Conservation (phyloP, 441 rosid genomes). For the Pelargonium australe region DNA sequence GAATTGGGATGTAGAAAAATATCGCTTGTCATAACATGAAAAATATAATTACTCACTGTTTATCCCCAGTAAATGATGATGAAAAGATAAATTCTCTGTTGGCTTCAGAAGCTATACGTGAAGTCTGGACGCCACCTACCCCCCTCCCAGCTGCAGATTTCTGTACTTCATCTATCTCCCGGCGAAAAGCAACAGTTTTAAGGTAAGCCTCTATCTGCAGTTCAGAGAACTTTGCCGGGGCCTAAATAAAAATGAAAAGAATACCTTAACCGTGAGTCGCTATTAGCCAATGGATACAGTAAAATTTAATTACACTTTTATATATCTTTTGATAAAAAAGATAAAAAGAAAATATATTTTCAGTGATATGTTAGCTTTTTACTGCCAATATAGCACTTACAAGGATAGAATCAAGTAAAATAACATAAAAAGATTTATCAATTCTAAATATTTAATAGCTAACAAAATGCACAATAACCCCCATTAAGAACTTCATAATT, state of each 20-base stretch:
- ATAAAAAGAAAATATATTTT: not conserved
- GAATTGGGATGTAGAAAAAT: not conserved
- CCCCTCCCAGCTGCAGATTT: conserved; percentile 81
- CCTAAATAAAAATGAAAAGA: conserved; percentile 39
- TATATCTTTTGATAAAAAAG: not conserved
- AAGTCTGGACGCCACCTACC: conserved; percentile 80
- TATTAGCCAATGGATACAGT: not conserved
- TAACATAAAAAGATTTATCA: not conserved
- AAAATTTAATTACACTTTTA: not conserved
- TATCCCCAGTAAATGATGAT: conserved; percentile 79
- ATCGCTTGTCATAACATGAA: conserved; percentile 6
- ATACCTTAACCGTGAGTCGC: not conserved
- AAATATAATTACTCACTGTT: conserved; percentile 53
- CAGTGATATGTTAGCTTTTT: not conserved
- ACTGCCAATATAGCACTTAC: too few species aligned
- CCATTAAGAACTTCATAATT: not conserved
- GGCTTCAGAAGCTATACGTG: conserved; percentile 94
- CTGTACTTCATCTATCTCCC: conserved; percentile 89
- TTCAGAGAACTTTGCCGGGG: conserved; percentile 83
- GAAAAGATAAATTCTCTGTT: conserved; percentile 92
- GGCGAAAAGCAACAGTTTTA: conserved; percentile 90
- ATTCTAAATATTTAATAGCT: not conserved
- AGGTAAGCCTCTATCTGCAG: conserved; percentile 92
- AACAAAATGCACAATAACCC: conserved; percentile 1
- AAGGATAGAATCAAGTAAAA: not conserved